Evolutionary conservation across 176 grass and related monocot genomes (phyloP).

Genomic region (Musa acuminata): DNA sequence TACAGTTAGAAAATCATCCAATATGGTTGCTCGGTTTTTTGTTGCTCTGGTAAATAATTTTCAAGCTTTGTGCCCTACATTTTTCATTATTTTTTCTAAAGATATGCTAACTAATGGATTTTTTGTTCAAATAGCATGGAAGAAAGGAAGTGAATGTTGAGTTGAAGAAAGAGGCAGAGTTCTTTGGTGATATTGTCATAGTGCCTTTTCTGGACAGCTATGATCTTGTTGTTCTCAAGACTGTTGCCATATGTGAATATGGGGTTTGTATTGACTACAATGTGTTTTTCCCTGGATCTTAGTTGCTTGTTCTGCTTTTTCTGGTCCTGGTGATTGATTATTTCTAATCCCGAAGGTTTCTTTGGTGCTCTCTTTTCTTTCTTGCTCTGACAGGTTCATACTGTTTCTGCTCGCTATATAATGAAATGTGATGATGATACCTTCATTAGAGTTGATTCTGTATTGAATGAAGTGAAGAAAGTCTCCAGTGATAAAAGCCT

Average conservation of each 20-base stretch:
- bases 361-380: neutral
- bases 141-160: constrained; percentile 67
- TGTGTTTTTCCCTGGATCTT: neutral
- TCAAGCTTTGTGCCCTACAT: neutral
- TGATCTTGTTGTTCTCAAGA: constrained; percentile 81
- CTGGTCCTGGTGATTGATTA: neutral
- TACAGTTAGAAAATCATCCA: constrained; percentile 36
- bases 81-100: neutral
- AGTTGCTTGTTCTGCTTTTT: neutral
- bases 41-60: constrained; percentile 72
- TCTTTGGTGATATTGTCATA: constrained; percentile 84
- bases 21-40: constrained; percentile 55
- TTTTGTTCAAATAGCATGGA: constrained; percentile 41
- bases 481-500: constrained; percentile 42
- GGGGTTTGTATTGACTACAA: constrained; percentile 34
- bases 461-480: constrained; percentile 67
- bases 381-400: constrained; percentile 36
- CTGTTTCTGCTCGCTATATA: constrained; percentile 74
- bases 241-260: constrained; percentile 76
- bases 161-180: constrained; percentile 61
- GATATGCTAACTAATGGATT: constrained; percentile 14
- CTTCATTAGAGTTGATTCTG: constrained; percentile 78
- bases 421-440: constrained; percentile 99
- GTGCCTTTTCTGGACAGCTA: constrained; percentile 71
- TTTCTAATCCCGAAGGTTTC: neutral